Base-by-base conservation (phyloP, 352 stramenopile genomes). In the Pythium dissotocum region DNA sequence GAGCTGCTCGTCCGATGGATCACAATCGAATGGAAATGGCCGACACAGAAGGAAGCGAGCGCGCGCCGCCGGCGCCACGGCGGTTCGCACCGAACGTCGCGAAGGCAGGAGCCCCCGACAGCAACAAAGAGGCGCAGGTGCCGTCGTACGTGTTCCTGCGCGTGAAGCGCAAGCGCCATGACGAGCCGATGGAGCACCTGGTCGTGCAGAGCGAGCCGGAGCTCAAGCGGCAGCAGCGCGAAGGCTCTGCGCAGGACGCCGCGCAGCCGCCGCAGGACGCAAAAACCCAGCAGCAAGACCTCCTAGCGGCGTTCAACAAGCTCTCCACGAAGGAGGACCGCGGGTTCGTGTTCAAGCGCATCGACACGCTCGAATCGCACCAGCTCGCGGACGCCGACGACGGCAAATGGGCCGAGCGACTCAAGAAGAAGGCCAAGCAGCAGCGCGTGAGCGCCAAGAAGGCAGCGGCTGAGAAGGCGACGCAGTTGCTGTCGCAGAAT, bases 111-210 rank as follows among this genome's bases (percentile, higher is more conserved):
- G 52, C 56, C 32, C 28, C 52, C 7, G 26, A 24, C 38, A 21
- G 13, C 21, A 32, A n/a, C 14, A 10, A 18, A 2, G 62, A 49
- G 10, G 36, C 24, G 32, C 18, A 18, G 32, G 14, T 16, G 55
- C 75, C 77, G 28, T 81, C 80, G 56, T 75, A 78, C 30, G 87
- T 95, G 30, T 89, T 95, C 38, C 58, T 95, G 58, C 85, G 87
- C 18, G 75, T 95, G 32, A 95, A 95, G 70, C 87, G 87, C 63
- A 91, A 91, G 70, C 85, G 87, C 54, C 89, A 83, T n/a, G 87
- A 93, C 44, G 77, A 89, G n/a, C 85, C 83, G 2, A 72, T 94
- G 58, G 84, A 90, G 61, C 69, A 68, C 55, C 67, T 95, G 4
- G 71, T 93, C 55, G 81, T 95, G 28, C 82, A 88, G 51, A 78